Conservation (phyloP, 139 green algal genomes). For the Chlorella sp. region DNA sequence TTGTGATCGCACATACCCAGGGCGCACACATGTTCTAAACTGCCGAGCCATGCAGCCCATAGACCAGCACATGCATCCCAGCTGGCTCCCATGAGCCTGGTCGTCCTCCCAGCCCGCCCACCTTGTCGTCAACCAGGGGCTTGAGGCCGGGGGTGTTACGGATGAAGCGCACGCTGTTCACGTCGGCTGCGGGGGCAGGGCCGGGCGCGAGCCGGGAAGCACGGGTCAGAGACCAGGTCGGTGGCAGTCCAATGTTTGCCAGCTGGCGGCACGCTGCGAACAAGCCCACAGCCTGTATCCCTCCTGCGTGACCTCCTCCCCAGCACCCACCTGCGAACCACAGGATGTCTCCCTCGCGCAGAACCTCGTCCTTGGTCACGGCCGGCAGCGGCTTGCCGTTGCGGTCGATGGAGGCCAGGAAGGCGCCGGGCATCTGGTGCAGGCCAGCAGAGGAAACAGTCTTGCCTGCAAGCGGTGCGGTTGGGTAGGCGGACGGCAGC, state of each 20-base stretch:
- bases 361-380: conserved; percentile 49
- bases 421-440: conserved; percentile 49
- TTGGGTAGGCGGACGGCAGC: neutral
- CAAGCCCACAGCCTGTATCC: neutral
- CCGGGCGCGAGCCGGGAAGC: too few species aligned
- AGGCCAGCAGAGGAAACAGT: conserved; percentile 42
- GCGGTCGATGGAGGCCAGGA: conserved; percentile 66
- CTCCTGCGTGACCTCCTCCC: conserved; percentile 6
- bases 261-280: neutral
- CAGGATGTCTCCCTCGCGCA: conserved; percentile 71
- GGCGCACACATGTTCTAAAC: too few species aligned
- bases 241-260: neutral
- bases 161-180: conserved; percentile 56
- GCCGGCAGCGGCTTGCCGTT: conserved; percentile 39
- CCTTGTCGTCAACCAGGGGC: conserved; percentile 50
- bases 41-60: too few species aligned
- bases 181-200: conserved; percentile 11
- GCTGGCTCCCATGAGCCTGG: too few species aligned
- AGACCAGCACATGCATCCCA: too few species aligned
- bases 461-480: conserved; percentile 43
- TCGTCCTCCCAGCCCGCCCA: too few species aligned
- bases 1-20: too few species aligned
- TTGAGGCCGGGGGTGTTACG: conserved; percentile 65
- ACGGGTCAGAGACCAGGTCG: too few species aligned
- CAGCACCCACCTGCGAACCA: conserved; percentile 75